phyloP scores from a whole-genome alignment of 228 moss, liverwort and hornwort genomes.

The Sphagnum magellanicum region DNA sequence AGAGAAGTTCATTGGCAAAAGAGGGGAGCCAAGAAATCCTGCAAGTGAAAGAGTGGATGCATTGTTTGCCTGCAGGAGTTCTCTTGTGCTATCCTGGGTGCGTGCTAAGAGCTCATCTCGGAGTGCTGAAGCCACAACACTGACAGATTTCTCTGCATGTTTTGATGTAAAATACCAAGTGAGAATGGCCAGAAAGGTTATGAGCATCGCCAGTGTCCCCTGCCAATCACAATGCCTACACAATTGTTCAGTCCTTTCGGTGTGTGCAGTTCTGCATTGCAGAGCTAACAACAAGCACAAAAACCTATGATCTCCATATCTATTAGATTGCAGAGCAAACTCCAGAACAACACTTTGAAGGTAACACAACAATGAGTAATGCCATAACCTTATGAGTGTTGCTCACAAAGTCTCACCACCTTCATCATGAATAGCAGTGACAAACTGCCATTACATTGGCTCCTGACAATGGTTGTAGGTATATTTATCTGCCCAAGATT shows the following conservation, averaged over 20 bases:
- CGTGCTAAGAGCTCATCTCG: constrained; percentile 28
- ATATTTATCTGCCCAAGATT: no score
- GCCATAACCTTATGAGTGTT: no score
- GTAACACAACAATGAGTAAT: no score
- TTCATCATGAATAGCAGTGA: no score
- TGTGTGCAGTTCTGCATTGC: no score
- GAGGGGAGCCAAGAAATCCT: constrained; percentile 32
- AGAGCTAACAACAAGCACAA: no score
- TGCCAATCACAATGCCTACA: constrained; percentile 11
- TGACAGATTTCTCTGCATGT: constrained; percentile 25
- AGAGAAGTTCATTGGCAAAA: constrained; percentile 24
- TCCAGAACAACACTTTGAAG: no score
- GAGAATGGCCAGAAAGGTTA: constrained; percentile 32
- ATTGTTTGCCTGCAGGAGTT: constrained; percentile 23
- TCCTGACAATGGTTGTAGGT: no score
- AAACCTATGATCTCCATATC: no score
- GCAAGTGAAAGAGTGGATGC: constrained; percentile 32
- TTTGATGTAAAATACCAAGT: constrained; percentile 40
- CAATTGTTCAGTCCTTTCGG: background rate
- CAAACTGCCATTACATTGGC: no score
- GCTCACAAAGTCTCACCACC: no score
- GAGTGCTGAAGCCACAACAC: constrained; percentile 25
- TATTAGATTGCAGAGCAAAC: no score
- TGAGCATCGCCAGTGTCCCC: constrained; percentile 29
- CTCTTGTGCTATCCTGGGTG: constrained; percentile 14